These are phyloP conservation scores for Diplotaxis tenuifolia DNA, from an alignment of 345 rosid genomes.

Conservation along the genomic window DNA sequence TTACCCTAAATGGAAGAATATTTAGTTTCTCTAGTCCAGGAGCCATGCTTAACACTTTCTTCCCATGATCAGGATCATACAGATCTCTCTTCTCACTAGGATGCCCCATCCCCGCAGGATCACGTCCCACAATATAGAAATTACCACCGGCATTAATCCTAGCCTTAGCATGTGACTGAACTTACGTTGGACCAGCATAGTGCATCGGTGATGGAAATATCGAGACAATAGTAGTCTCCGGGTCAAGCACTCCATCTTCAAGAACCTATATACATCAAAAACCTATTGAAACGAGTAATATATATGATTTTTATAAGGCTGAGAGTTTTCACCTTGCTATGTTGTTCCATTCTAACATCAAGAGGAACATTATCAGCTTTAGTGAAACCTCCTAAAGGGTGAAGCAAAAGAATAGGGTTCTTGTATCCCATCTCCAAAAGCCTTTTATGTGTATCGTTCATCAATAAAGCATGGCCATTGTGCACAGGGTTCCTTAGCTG, in stretches of 20 bases:
- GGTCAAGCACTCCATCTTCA: slow-evolving; percentile 91
- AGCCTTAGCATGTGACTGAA: slow-evolving; percentile 98
- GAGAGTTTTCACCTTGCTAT: slow-evolving; percentile 58
- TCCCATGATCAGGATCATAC: slow-evolving; percentile 95
- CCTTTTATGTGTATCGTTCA: slow-evolving; percentile 82
- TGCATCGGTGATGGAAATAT: slow-evolving; percentile 98
- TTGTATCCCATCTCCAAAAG: slow-evolving; percentile 89
- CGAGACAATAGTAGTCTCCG: slow-evolving; percentile 80
- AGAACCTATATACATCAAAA: slow-evolving; percentile 52
- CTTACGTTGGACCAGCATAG: slow-evolving; percentile 99
- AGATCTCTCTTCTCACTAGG: slow-evolving; percentile 93
- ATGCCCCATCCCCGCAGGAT: slow-evolving; percentile 99
- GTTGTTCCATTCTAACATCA: slow-evolving; percentile 93
- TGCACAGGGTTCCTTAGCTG: slow-evolving; percentile 95
- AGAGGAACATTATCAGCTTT: slow-evolving; percentile 96
- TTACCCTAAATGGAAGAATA: slow-evolving; percentile 91
- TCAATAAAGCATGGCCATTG: slow-evolving; percentile 88
- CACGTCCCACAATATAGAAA: slow-evolving; percentile 96
- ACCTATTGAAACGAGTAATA: neutral
- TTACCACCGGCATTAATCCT: slow-evolving; percentile 95
- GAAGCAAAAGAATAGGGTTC: slow-evolving; percentile 87
- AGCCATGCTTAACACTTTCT: slow-evolving; percentile 98
- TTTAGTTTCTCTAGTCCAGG: slow-evolving; percentile 93
- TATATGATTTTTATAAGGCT: neutral
- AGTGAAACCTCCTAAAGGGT: slow-evolving; percentile 93